phyloP scores from a whole-genome alignment of 1,139 yeast species.

The Pneumocystis carinii region DNA sequence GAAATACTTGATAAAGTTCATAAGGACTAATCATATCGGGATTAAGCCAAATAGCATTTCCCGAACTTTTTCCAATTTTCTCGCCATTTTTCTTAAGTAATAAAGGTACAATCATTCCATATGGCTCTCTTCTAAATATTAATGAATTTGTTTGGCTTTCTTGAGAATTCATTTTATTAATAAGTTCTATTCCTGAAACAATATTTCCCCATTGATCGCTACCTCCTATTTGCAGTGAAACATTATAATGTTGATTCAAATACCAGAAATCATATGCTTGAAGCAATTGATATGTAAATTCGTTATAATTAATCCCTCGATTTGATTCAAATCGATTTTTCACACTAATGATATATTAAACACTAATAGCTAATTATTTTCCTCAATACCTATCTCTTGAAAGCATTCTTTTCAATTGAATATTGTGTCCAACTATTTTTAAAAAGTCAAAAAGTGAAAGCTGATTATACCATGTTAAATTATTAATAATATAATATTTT shows the following conservation, averaged over 20 bases:
- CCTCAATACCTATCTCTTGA: conserved; percentile 48
- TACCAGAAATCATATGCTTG: conserved; percentile 94
- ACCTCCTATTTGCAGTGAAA: conserved; percentile 73
- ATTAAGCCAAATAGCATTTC: conserved; percentile 86
- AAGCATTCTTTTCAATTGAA: conserved; percentile 74
- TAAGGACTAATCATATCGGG: conserved; percentile 57
- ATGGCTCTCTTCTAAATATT: conserved; percentile 26
- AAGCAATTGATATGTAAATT: conserved; percentile 77
- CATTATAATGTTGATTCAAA: conserved; percentile 43
- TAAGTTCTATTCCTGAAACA: conserved; percentile 86
- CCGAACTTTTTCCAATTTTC: conserved; percentile 94
- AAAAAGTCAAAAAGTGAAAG: conserved; percentile 64
- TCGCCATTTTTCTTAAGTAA: conserved; percentile 81
- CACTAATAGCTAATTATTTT: neutral
- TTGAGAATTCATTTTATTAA: conserved; percentile 40
- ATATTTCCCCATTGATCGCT: conserved; percentile 98
- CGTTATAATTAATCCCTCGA: conserved; percentile 75
- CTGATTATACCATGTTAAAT: conserved; percentile 74
- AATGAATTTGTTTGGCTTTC: conserved; percentile 3
- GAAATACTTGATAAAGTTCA: conserved; percentile 54
- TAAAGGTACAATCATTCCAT: conserved; percentile 79
- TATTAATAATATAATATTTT: conserved; percentile 37
- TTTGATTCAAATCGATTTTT: conserved; percentile 55
- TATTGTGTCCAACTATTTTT: conserved; percentile 60
- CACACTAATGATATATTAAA: conserved; percentile 29